Conservation (phyloP, 352 stramenopile genomes). For the Thalassiosira livingstoniorum region DNA sequence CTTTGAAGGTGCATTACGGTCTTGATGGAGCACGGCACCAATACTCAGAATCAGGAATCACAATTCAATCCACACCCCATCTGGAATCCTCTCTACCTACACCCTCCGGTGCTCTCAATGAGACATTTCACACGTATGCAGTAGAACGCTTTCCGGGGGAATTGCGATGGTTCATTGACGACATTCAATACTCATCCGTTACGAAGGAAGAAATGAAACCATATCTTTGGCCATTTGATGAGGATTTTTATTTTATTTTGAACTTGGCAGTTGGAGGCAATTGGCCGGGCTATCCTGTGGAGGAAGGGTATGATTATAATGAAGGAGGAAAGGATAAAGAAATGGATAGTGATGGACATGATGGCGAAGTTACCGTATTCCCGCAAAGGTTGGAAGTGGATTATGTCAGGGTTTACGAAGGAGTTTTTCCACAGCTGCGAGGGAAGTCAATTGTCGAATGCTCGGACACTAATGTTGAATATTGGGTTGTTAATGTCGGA, state of each 20-base stretch:
- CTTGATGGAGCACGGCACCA: constrained; percentile 32
- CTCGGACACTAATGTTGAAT: constrained; percentile 32
- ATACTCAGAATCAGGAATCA: constrained; percentile 44
- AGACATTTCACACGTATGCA: constrained; percentile 61
- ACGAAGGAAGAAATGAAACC: constrained; percentile 46
- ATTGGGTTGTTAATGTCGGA: constrained; percentile 42
- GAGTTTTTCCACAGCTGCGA: constrained; percentile 18
- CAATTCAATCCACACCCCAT: not conserved
- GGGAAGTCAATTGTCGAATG: constrained; percentile 38
- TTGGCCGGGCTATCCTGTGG: constrained; percentile 58
- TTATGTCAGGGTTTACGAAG: constrained; percentile 67
- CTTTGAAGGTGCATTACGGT: constrained; percentile 38
- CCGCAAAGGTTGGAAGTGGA: constrained; percentile 61
- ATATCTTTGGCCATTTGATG: constrained; percentile 64
- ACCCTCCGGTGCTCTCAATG: constrained; percentile 25
- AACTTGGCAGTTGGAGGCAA: constrained; percentile 65
- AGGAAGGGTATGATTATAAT: too few relatives aligned
- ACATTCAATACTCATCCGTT: constrained; percentile 42
- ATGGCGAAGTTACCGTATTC: constrained; percentile 41
- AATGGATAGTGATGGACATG: not conserved
- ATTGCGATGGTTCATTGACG: constrained; percentile 60
- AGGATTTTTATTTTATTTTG: constrained; percentile 66
- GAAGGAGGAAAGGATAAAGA: too few relatives aligned
- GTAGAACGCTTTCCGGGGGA: constrained; percentile 34
- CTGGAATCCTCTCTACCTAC: too few relatives aligned